Base-by-base conservation (phyloP, 805 yeast species). In the Wickerhamiella sergipiensis region DNA sequence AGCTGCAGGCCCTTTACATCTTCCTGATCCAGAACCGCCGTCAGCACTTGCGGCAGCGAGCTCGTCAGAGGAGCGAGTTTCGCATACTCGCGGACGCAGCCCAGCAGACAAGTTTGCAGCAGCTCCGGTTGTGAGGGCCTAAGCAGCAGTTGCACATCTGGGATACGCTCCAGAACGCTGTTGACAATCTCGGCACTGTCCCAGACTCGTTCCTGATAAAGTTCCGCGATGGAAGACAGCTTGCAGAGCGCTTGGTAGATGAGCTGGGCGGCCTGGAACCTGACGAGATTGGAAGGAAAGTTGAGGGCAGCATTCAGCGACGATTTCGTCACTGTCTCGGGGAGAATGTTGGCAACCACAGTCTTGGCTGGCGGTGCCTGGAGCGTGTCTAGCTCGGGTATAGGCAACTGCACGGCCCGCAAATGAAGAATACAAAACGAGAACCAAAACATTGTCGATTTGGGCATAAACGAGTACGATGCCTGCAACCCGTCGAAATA, bases 371-470 rank as follows among this genome's bases (percentile, higher is more conserved):
- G 59, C 40, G 77, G 80, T 12, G 59, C 55, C 6, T 49, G 63
- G 6, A 44, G 45, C 4, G 43, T 45, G 31, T 49, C 52, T 6
- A 53, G 49, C 26, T 53, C 55, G 0, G 92, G 87, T 7, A 82
- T 61, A 1, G 78, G 76, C 2, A 80, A 57, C 26, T 72, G 71
- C n/a, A 85, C 71, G 6, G 85, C 71, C 52, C 78, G 77, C 1
- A 80, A 72, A 45, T 81, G 67, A 2, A 86, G 64, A 23, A 81
- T 69, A 0, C 86, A 76, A 65, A 77, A 83, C 7, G 92, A 84
- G 46, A 87, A 71, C 88, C 94, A 89, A 68, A 83, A 86, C 12
- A 90, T 80, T 1, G 90, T 73, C 51, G 83, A 67, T 47, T 81
- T 77, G 0, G 97, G 95, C 54, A 85, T 94, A 61, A 85, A 83